Percentiles rank a stretch among this genome's conserved stretches.
Evolutionary conservation across 1,284 basidiomycete genomes (phyloP).

Genomic region (Puccinia triticina): DNA sequence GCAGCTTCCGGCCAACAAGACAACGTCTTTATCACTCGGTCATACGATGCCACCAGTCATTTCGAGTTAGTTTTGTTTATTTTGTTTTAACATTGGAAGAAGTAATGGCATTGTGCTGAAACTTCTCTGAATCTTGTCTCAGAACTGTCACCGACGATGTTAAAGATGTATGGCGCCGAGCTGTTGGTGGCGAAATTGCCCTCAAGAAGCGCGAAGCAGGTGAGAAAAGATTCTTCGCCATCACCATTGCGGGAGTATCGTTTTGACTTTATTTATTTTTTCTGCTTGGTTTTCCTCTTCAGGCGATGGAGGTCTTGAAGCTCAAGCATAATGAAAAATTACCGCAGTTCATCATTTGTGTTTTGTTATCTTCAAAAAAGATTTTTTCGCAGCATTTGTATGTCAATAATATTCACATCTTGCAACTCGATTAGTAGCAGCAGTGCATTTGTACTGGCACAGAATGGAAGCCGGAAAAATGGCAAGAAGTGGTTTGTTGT

Average conservation of each 20-base stretch:
- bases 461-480: constrained; percentile 1
- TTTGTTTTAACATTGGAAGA: neutral
- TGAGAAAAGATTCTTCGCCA: constrained; percentile 7
- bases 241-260: neutral
- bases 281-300: neutral
- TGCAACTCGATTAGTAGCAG: neutral
- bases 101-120: constrained; percentile 3
- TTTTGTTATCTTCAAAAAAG: neutral
- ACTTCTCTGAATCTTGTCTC: neutral
- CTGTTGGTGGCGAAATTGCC: constrained; percentile 65
- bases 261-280: neutral
- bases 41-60: constrained; percentile 97
- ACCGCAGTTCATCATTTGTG: neutral
- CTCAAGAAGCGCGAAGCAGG: constrained; percentile 52
- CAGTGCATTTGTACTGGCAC: neutral
- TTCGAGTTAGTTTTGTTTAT: constrained; percentile 68
- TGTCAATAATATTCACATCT: neutral
- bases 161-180: constrained; percentile 85
- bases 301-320: constrained; percentile 50
- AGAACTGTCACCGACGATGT: constrained; percentile 70
- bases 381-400: neutral
- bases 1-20: constrained; percentile 77
- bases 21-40: constrained; percentile 94
- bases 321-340: constrained; percentile 35
- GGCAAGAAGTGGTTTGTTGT: neutral